A percentile compares a stretch with the other conserved stretches of the same genome.
These are phyloP conservation scores for Termitomyces sp. DNA, from an alignment of 768 basidiomycete genomes.

Conservation along the genomic window DNA sequence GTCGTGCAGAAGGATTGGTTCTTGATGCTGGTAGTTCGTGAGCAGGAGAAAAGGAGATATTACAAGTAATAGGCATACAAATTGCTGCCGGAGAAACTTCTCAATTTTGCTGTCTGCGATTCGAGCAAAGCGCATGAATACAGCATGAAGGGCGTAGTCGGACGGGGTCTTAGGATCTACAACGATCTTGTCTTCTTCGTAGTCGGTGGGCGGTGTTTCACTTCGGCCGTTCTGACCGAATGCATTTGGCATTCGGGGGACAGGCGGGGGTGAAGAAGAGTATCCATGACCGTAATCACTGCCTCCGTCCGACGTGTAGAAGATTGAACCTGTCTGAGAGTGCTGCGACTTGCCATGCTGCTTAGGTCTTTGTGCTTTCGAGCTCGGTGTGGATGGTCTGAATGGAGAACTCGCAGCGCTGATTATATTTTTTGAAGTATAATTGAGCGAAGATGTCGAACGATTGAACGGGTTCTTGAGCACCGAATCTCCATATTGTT, in stretches of 20 bases:
- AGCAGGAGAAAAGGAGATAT: neutral
- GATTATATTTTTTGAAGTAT: conserved; percentile 32
- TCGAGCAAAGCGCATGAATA: conserved; percentile 83
- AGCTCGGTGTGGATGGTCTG: conserved; percentile 59
- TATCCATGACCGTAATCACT: conserved; percentile 59
- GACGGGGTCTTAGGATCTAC: conserved; percentile 78
- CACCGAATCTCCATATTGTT: conserved; percentile 65
- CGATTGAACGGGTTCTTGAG: conserved; percentile 81
- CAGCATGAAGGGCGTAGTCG: conserved; percentile 83
- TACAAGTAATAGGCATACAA: conserved; percentile 41
- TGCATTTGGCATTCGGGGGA: conserved; percentile 69
- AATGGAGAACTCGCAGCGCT: conserved; percentile 46
- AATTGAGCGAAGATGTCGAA: conserved; percentile 71
- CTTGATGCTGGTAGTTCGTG: conserved; percentile 48
- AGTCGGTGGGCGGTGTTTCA: conserved; percentile 50
- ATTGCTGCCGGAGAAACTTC: conserved; percentile 57
- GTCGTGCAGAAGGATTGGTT: conserved; percentile 53
- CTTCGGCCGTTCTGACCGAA: conserved; percentile 43
- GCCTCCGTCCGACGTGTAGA: conserved; percentile 64
- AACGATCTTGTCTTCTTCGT: conserved; percentile 63
- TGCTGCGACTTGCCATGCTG: conserved; percentile 74
- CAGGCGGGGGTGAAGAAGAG: conserved; percentile 68
- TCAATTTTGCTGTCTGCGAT: conserved; percentile 80
- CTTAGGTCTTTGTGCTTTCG: conserved; percentile 40
- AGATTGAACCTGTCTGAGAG: conserved; percentile 71